Conservation (phyloP, 257 asterid genomes). For the Nicotiana tabacum region DNA sequence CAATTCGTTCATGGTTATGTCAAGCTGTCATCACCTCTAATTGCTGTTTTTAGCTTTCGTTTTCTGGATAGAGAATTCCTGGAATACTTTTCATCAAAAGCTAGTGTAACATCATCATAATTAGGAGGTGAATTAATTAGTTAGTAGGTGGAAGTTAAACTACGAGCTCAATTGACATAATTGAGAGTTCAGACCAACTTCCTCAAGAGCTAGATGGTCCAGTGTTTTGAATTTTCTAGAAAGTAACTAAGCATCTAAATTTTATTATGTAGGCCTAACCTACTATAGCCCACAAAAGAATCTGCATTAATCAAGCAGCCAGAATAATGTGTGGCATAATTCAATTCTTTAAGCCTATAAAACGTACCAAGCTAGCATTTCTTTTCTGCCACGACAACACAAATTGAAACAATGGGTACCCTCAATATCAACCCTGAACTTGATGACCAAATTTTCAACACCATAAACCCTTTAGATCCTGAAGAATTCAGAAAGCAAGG, state of each 20-base stretch:
- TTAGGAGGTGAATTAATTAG: neutral
- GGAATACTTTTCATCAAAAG: neutral
- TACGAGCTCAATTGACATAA: neutral
- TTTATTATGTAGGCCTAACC: neutral
- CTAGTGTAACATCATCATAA: neutral
- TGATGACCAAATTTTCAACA: neutral
- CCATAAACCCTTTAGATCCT: conserved; percentile 57
- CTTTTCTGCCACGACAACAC: neutral
- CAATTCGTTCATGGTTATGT: no score
- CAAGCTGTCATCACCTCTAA: no score
- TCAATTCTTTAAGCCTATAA: neutral
- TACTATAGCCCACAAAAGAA: neutral
- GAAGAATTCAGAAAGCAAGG: conserved; percentile 68
- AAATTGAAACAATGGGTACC: neutral
- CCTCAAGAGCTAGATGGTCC: neutral
- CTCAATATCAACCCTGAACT: neutral
- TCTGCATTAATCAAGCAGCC: neutral
- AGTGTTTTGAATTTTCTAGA: neutral
- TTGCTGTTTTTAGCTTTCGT: no score
- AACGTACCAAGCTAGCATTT: neutral
- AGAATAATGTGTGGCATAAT: neutral
- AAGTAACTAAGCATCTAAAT: no score
- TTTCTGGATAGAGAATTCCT: neutral
- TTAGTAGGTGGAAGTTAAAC: neutral
- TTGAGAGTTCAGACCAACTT: neutral